These are phyloP conservation scores for Schizonepeta tenuifolia DNA, from an alignment of 257 asterid genomes.

Conservation along the genomic window DNA sequence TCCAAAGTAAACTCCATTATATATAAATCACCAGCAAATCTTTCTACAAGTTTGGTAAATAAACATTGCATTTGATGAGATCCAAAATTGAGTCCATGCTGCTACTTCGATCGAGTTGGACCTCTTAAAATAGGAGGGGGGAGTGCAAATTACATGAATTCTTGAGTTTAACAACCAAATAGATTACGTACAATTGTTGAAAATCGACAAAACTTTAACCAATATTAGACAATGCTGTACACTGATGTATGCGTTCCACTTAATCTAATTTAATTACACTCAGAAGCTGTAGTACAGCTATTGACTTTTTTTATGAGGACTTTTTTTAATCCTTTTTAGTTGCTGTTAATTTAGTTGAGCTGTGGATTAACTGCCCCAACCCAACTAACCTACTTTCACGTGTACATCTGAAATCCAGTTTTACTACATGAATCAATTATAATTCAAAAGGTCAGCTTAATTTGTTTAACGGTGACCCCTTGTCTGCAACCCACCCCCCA, in stretches of 20 bases:
- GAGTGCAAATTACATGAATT: not conserved
- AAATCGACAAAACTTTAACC: not conserved
- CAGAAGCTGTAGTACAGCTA: too few species aligned
- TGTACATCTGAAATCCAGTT: not conserved
- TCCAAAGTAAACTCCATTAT: too few species aligned
- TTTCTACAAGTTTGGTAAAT: too few species aligned
- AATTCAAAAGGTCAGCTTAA: not conserved
- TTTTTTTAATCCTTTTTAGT: not conserved
- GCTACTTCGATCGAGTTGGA: too few species aligned
- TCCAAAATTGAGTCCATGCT: too few species aligned
- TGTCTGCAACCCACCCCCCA: not conserved
- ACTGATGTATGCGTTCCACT: not conserved
- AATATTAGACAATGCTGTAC: not conserved
- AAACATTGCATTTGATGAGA: too few species aligned
- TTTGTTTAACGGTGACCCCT: not conserved
- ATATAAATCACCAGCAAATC: too few species aligned
- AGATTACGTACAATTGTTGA: not conserved
- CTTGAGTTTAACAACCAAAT: not conserved
- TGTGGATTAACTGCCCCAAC: constrained; percentile 24
- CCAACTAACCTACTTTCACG: not conserved
- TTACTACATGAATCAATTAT: too few species aligned
- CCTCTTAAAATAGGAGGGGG: too few species aligned
- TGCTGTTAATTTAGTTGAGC: not conserved
- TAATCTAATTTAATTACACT: not conserved
- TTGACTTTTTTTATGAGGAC: not conserved